These are phyloP conservation scores for Adansonia madagascariensis DNA, from an alignment of 441 rosid species.

Conservation along the genomic window DNA sequence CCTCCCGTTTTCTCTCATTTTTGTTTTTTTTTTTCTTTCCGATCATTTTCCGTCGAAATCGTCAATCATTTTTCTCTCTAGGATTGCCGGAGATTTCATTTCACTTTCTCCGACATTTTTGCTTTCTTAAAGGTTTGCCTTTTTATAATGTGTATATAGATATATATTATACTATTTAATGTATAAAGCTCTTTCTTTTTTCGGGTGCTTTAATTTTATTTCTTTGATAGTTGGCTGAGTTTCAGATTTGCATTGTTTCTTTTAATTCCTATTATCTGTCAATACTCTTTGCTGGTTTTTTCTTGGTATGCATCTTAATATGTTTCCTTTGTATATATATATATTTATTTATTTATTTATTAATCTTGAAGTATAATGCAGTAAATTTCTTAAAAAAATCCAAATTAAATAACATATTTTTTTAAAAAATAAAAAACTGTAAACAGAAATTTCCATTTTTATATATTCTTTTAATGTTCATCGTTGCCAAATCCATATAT, in stretches of 20 bases:
- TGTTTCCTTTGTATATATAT: background rate
- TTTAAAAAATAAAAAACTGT: background rate
- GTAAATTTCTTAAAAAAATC: background rate
- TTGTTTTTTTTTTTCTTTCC: constrained; percentile 17
- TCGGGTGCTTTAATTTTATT: background rate
- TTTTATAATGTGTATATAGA: background rate
- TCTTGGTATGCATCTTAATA: constrained; percentile 24
- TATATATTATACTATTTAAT: background rate
- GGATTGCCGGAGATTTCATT: constrained; percentile 27
- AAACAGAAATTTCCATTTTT: background rate
- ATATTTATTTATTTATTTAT: background rate
- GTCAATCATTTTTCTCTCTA: constrained; percentile 25
- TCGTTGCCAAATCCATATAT: background rate
- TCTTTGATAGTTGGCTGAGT: constrained; percentile 4
- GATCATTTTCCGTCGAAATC: constrained; percentile 38
- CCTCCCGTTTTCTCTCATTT: constrained; percentile 10
- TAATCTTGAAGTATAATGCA: background rate
- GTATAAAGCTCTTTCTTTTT: background rate
- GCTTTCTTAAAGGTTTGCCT: constrained; percentile 32
- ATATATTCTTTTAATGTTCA: background rate
- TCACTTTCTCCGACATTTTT: constrained; percentile 14
- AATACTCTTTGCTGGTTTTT: background rate
- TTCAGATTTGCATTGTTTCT: constrained; percentile 39
- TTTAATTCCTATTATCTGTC: background rate
- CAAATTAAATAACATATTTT: background rate